Percentiles rank a stretch among this genome's conserved stretches.
Conservation (phyloP, 192 early-diverging fungal species). For the Coemansia furcata region DNA sequence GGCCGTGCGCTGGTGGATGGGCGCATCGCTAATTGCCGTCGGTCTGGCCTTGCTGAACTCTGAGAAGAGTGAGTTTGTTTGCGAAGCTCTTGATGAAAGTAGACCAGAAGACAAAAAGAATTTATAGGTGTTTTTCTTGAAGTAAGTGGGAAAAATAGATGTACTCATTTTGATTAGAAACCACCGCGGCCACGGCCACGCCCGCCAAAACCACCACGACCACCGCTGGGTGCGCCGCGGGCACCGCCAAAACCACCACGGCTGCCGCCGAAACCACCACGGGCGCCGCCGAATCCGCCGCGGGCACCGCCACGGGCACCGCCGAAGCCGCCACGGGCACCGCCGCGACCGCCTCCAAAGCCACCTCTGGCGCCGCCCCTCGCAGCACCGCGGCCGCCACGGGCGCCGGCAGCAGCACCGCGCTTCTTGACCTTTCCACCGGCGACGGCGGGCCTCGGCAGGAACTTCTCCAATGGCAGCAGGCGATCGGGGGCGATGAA, state of each 20-base stretch:
- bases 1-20: constrained; percentile 81
- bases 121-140: not conserved
- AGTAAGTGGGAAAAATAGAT: no score
- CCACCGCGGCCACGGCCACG: constrained; percentile 51
- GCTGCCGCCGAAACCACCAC: constrained; percentile 48
- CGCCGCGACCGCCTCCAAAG: constrained; percentile 51
- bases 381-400: constrained; percentile 57
- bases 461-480: constrained; percentile 92
- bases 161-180: constrained; percentile 10
- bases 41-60: constrained; percentile 36
- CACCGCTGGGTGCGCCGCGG: constrained; percentile 32
- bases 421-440: constrained; percentile 57
- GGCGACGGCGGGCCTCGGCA: constrained; percentile 85
- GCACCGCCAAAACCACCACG: constrained; percentile 49
- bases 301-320: constrained; percentile 54
- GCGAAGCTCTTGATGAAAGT: constrained; percentile 10
- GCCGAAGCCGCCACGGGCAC: constrained; percentile 48
- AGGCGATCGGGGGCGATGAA: constrained; percentile 93
- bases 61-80: constrained; percentile 11
- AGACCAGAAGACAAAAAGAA: constrained; percentile 3
- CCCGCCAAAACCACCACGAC: constrained; percentile 50
- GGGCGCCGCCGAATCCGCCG: constrained; percentile 53
- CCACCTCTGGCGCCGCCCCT: constrained; percentile 49
- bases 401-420: constrained; percentile 59
- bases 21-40: constrained; percentile 66